These are phyloP conservation scores for Microcos paniculata DNA, from an alignment of 345 rosid genomes.

Conservation along the genomic window DNA sequence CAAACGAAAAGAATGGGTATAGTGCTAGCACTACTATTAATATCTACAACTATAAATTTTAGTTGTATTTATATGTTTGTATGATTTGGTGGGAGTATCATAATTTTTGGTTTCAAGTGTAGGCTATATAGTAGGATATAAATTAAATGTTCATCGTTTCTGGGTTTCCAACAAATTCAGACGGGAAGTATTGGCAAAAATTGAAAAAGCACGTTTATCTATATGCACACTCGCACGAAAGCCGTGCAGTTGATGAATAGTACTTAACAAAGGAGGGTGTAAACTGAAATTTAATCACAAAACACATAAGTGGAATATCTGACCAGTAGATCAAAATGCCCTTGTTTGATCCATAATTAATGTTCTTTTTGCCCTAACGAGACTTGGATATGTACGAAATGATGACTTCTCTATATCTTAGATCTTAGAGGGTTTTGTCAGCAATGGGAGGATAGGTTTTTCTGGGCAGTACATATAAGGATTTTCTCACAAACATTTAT, in stretches of 20 bases:
- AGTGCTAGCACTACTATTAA: no score
- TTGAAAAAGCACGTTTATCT: background rate
- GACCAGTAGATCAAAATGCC: background rate
- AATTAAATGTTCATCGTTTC: background rate
- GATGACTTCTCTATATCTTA: no score
- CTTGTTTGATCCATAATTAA: background rate
- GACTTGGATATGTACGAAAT: background rate
- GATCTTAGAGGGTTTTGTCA: no score
- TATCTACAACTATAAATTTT: background rate
- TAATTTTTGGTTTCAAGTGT: constrained; percentile 3
- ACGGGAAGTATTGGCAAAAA: background rate
- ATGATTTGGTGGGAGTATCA: constrained; percentile 17
- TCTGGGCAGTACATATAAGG: no score
- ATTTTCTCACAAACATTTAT: no score
- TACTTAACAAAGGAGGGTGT: background rate
- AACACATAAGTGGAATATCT: background rate
- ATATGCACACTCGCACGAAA: background rate
- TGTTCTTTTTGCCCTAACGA: background rate
- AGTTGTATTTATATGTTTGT: background rate
- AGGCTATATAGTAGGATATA: no score
- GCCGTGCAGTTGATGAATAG: background rate
- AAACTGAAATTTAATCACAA: background rate
- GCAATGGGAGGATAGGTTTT: no score
- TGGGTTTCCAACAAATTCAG: background rate
- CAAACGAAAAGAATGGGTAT: no score